Evolutionary conservation across 176 grass and related monocot species (phyloP).

Genomic region (Aechmea fasciata): DNA sequence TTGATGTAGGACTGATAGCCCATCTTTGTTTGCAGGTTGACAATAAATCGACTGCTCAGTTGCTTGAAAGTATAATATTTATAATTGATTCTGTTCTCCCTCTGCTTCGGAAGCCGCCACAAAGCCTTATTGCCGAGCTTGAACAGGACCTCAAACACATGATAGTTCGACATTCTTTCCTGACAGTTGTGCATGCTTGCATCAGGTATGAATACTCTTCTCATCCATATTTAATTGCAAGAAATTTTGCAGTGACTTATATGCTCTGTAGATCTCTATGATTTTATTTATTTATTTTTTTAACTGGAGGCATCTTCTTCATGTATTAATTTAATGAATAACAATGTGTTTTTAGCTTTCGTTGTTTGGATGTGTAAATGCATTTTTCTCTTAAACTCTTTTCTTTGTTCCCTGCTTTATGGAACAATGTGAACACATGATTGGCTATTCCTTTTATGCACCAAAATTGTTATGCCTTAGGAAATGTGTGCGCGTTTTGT

Average conservation of each 20-base stretch:
- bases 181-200: constrained; percentile 96
- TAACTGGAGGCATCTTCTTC: too few relatives aligned
- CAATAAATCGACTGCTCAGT: constrained; percentile 70
- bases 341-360: too few relatives aligned
- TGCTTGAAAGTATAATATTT: constrained; percentile 97
- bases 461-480: too few relatives aligned
- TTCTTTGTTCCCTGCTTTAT: too few relatives aligned
- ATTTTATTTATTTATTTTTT: not conserved
- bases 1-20: constrained; percentile 7
- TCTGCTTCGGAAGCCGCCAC: constrained; percentile 77
- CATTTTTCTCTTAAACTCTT: too few relatives aligned
- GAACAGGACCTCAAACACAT: constrained; percentile 97
- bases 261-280: not conserved
- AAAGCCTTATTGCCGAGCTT: constrained; percentile 81
- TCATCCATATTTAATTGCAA: constrained; percentile 9
- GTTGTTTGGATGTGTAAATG: too few relatives aligned
- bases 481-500: too few relatives aligned
- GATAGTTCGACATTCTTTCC: constrained; percentile 91
- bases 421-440: too few relatives aligned
- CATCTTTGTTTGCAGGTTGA: constrained; percentile 50
- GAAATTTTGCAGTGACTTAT: not conserved
- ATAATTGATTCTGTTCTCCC: constrained; percentile 94
- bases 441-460: too few relatives aligned
- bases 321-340: too few relatives aligned
- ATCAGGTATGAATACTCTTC: constrained; percentile 60